Evolutionary conservation across 2,329 filamentous ascomycete genomes (phyloP), one percentile per base, ranked within the genome.

Genomic region (Paracoccidioides brasiliensis): DNA sequence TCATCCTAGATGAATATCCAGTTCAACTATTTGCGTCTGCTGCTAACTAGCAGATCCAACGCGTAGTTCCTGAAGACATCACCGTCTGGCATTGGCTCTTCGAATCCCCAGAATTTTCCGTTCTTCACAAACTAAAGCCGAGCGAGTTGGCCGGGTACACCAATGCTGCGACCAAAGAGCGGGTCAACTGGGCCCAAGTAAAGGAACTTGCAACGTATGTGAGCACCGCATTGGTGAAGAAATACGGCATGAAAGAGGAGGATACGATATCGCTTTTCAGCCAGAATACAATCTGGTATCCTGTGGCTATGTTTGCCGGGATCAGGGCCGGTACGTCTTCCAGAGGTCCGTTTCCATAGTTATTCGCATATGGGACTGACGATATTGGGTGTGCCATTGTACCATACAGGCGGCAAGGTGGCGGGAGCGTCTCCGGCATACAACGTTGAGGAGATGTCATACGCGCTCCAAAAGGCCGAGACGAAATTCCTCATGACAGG

Each of bases 261-360:
- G 72, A 84, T 9, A 79, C 78, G 0, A 75, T 83, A 3, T 73
- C 78, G 0, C 68, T 84, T 1, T 84, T 82, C 69, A 76, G 74
- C 51, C 77, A 76, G 38, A 84, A 84, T 62, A 80, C 78, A 10
- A 77, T 84, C 54, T 83, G 80, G 80, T 83, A 82, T 61, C 81
- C 81, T 0, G 76, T 83, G 2, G 79, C 77, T 35, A 78, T 83
- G 71, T 75, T 78, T 56, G 75, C 76, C 0, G 74, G 76, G 0
- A 68, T 80, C 3, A 74, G 75, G 22, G 74, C 70, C 1, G 77
- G 55, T 56, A 48, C 15, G 50, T 32, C 15, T 15, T 32, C 1
- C 22, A 32, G 4, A 32, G 12, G 22, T 33, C 14, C 22, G 28
- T 52, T 32, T 40, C n/a, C 10, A 52, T 42, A 15, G 42, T 4